Conservation (phyloP, 805 yeast genomes). For the Grigorovia yakushimaensis region DNA sequence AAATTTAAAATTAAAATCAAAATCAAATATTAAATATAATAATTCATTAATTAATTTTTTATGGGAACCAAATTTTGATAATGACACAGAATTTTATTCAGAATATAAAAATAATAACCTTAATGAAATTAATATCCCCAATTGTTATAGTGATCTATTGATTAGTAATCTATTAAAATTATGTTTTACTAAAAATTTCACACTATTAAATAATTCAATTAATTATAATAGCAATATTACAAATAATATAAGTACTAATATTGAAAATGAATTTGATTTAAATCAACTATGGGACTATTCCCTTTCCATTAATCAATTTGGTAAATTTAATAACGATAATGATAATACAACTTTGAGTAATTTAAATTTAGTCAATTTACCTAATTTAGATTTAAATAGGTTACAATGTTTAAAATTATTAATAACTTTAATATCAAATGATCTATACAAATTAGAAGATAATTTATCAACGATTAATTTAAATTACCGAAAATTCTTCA, state of each 20-base stretch:
- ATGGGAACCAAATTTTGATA: neutral
- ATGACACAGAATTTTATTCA: neutral
- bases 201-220: conserved; percentile 11
- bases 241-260: conserved; percentile 20
- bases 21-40: neutral
- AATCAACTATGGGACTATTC: neutral
- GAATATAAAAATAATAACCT: neutral
- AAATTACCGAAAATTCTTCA: neutral
- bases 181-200: conserved; percentile 24
- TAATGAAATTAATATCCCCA: neutral
- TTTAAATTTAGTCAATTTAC: conserved; percentile 11
- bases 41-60: neutral
- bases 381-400: conserved; percentile 51
- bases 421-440: conserved; percentile 49
- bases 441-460: conserved; percentile 36
- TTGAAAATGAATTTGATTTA: conserved; percentile 70
- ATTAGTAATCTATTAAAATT: conserved; percentile 18
- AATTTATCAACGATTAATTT: neutral
- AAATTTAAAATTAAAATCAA: neutral
- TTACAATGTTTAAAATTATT: conserved; percentile 57
- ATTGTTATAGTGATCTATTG: conserved; percentile 10
- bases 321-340: conserved; percentile 18
- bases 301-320: neutral
- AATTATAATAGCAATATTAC: neutral
- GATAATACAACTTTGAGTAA: conserved; percentile 7